Base-by-base conservation (phyloP, 129 eudicot genomes). In the Flaveria sonorensis region DNA sequence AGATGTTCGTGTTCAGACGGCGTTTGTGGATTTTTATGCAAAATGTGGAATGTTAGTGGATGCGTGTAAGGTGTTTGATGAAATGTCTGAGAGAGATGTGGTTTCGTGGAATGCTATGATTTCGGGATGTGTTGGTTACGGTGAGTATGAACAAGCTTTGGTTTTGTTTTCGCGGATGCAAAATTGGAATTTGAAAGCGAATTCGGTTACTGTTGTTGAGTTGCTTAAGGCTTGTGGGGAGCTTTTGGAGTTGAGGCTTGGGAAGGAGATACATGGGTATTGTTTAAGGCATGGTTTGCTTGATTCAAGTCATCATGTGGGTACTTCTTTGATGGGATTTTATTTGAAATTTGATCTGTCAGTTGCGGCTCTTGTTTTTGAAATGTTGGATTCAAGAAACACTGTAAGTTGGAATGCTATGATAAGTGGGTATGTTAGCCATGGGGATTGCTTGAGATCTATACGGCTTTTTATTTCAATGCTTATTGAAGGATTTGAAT, bases 61-160 rank as follows among this genome's bases (percentile, higher is more conserved):
- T 30, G 92, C 92, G 26, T 71, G 48, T 1, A 45, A 68, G 1
- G 84, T 86, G 93, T 89, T 89, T 19, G 90, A 84, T 79, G 83
- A 84, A 86, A 89, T 81, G 87, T 1, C 81, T 53, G 81, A 82
- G 10, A 86, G 90, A 82, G 90, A 89, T 74, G 68, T 89, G 23
- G 87, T 86, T 14, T 83, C 88, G 11, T 89, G 93, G 90, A 89
- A 89, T 40, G 85, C 88, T 14, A 86, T 89, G 90, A 84, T 89
- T 69, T 84, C 81, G 30, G 87, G 93, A 57, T 86, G 76, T 83
- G 89, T 88, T 47, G 64, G 73, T 40, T 89, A 87, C 63, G 56
- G 28, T 23, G 79, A 77, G 67, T 84, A 68, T 77, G 73, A 28
- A 50, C 64, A 74, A 70, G 88, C 85, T 10, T 2, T 89, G 18